Percentiles rank a stretch among this genome's conserved stretches.
These are phyloP conservation scores for Durotheca rogersii DNA, from an alignment of 495 filamentous ascomycete species.

Conservation along the genomic window DNA sequence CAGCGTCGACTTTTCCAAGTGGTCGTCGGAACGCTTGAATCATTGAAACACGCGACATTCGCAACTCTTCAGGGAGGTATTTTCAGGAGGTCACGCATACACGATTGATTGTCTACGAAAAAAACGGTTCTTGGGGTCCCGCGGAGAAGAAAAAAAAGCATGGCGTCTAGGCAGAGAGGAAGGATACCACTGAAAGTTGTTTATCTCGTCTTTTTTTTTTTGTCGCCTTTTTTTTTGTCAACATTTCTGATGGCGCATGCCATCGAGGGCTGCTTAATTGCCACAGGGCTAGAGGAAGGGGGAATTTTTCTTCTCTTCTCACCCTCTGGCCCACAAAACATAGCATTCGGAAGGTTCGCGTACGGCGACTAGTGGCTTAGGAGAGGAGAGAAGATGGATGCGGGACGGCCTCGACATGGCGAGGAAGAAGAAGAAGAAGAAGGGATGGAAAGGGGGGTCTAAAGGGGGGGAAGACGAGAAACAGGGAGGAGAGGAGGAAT, in stretches of 20 bases:
- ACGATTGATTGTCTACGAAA: constrained; percentile 28
- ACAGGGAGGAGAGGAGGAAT: constrained; percentile 1
- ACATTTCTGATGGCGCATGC: constrained; percentile 11
- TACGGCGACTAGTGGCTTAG: not conserved
- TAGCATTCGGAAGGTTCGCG: not conserved
- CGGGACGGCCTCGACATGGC: not conserved
- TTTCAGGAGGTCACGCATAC: constrained; percentile 19
- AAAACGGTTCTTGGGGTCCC: constrained; percentile 25
- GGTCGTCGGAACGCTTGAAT: constrained; percentile 33
- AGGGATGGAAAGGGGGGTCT: constrained; percentile 2
- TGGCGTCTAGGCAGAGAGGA: constrained; percentile 36
- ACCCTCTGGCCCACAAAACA: not conserved
- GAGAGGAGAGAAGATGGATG: not conserved
- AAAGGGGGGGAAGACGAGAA: not conserved
- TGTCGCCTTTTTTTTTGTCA: not conserved
- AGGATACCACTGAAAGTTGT: constrained; percentile 36
- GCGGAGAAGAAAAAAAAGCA: constrained; percentile 21
- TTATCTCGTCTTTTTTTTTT: constrained; percentile 9
- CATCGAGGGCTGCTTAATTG: constrained; percentile 1
- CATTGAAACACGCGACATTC: not conserved
- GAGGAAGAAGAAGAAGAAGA: constrained; percentile 6
- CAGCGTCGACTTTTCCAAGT: constrained; percentile 62
- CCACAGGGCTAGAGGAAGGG: too few relatives aligned
- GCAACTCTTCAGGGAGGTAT: not conserved
- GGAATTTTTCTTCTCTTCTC: too few relatives aligned